Evolutionary conservation across 202 grass and related monocot species (phyloP).

Genomic region (Carex arenaria): DNA sequence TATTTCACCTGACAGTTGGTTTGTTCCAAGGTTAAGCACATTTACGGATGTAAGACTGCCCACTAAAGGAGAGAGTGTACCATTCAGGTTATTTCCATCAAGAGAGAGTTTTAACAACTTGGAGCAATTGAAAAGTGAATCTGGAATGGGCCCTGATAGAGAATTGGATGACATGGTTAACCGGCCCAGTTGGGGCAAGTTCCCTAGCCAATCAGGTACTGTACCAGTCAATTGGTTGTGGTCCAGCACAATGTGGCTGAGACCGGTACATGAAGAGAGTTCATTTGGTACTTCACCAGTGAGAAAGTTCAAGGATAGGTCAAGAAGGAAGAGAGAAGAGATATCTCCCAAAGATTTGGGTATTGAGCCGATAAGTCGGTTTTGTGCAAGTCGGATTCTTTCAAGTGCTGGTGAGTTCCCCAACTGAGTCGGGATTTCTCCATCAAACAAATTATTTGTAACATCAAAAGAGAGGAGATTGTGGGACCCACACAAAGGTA

Average conservation of each 20-base stretch:
- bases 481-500: constrained; percentile 64
- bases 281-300: constrained; percentile 58
- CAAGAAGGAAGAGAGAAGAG: constrained; percentile 49
- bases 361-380: constrained; percentile 55
- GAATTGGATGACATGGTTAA: constrained; percentile 58
- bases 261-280: constrained; percentile 44
- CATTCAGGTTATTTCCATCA: constrained; percentile 65
- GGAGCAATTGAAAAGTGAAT: constrained; percentile 67
- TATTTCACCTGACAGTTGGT: constrained; percentile 63
- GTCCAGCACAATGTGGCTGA: constrained; percentile 59
- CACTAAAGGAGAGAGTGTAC: constrained; percentile 62
- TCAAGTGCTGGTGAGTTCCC: constrained; percentile 66
- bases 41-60: constrained; percentile 54
- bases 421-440: constrained; percentile 63
- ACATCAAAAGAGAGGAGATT: constrained; percentile 74
- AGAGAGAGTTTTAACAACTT: constrained; percentile 78
- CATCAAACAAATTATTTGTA: constrained; percentile 69
- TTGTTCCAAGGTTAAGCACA: constrained; percentile 70
- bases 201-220: constrained; percentile 63
- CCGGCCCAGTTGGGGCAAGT: constrained; percentile 59
- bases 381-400: constrained; percentile 61
- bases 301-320: constrained; percentile 60
- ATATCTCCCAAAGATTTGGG: constrained; percentile 47
- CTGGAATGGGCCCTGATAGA: constrained; percentile 44
- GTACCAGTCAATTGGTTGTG: constrained; percentile 49